These are phyloP conservation scores for Fusarium lateritium DNA, from an alignment of 2,329 filamentous ascomycete genomes.

Conservation along the genomic window DNA sequence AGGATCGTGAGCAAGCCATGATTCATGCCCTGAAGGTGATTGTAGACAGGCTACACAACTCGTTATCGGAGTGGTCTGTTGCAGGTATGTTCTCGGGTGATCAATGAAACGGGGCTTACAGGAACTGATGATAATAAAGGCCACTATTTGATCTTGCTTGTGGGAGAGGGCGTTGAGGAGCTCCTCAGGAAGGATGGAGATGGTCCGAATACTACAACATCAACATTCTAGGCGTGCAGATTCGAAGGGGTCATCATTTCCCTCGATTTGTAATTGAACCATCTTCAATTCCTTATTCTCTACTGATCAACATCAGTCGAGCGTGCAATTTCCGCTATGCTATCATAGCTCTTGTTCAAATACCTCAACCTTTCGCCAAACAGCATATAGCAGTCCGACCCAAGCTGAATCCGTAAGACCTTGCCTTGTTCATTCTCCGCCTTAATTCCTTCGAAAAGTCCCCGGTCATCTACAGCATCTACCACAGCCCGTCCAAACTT, in stretches of 20 bases:
- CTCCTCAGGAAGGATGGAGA: not conserved
- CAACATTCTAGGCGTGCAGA: not conserved
- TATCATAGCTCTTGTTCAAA: not conserved
- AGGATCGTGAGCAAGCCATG: conserved; percentile 35
- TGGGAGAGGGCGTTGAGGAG: conserved; percentile 2
- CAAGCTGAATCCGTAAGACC: conserved; percentile 8
- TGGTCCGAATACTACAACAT: not conserved
- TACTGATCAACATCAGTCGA: not conserved
- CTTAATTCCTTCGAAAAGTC: conserved; percentile 4
- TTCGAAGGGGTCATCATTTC: too few relatives aligned
- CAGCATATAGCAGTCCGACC: conserved; percentile 15
- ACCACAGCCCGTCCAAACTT: conserved; percentile 13
- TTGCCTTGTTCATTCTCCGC: not conserved
- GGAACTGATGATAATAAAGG: not conserved
- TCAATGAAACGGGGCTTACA: too few relatives aligned
- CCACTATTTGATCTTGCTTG: conserved; percentile 15
- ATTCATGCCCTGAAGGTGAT: conserved; percentile 20
- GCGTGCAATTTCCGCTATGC: conserved; percentile 6
- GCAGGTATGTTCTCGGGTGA: conserved; percentile 1
- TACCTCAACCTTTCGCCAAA: conserved; percentile 1
- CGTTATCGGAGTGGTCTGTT: conserved; percentile 5
- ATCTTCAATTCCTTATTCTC: too few relatives aligned
- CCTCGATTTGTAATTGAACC: too few relatives aligned
- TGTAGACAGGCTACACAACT: not conserved
- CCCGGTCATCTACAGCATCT: conserved; percentile 1